Evolutionary conservation across 495 filamentous ascomycete species (phyloP), one percentile per base, ranked within the genome.

Genomic region (Penicillium canariense): DNA sequence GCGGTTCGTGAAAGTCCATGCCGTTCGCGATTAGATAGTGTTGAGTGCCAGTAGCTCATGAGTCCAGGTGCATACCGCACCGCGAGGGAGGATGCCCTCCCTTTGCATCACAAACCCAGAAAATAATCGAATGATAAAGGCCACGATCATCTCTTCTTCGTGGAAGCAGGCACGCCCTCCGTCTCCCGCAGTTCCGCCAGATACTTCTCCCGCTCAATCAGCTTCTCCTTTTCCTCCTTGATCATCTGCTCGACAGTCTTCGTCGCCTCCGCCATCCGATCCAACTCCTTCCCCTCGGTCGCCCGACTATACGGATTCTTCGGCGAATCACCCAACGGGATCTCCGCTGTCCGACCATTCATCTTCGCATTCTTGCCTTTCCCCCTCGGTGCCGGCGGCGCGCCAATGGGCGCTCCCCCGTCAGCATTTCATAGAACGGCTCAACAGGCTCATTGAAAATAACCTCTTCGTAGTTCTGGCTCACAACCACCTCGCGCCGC

Each of bases 361-460:
- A 77, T 75, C 53, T 80, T 80, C 4, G 65, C 56, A 52, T 75
- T 77, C 57, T 79, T 81, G 2, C 71, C 69, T 57, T 76, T 77
- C 5, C 74, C 75, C 67, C 65, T 76, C 22, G 61, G 57, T 53
- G 38, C 58, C 58, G 65, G 63, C 53, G 40, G 59, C 59, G 67
- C 62, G 8, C 60, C 50, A 45, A 56, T 48, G 10, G 64, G 46
- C 17, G 79, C 72, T 22, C 87, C 86, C 84, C 84, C 1, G 87
- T 93, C 44, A 97, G 74, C 9, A 90, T 68, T 23, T 94, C 88
- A 68, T 88, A 93, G 68, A 96, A 94, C 31, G 85, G 82, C 64
- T 95, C 91, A 56, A 90, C 88, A 0, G 94, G 94, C 76, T 97
- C 94, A 69, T 96, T 96, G 77, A 98, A 98, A 28, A 96, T 79